Percentiles rank a stretch among this genome's conserved stretches.
Conservation (phyloP, 2,329 filamentous ascomycete genomes). For the Diplocarpon mali region DNA sequence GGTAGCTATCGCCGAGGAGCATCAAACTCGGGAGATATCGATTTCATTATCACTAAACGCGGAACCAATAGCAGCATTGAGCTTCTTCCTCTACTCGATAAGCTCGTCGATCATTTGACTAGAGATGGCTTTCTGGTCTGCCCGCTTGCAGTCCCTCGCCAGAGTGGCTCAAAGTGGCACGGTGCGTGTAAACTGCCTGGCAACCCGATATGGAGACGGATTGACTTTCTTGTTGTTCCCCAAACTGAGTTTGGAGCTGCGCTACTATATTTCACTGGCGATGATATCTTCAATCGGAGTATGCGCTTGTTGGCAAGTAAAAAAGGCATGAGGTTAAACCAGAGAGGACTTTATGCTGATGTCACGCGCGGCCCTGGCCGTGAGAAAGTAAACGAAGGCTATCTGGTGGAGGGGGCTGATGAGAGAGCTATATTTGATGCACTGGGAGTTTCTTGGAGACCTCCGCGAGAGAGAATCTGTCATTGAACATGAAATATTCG, state of each 20-base stretch:
- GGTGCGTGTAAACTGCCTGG: constrained; percentile 65
- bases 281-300: constrained; percentile 88
- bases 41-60: constrained; percentile 68
- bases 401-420: constrained; percentile 59
- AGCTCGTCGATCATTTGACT: constrained; percentile 52
- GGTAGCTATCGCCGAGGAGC: constrained; percentile 81
- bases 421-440: constrained; percentile 75
- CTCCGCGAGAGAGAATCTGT: constrained; percentile 66
- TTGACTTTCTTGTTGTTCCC: constrained; percentile 79
- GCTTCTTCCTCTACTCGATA: constrained; percentile 50
- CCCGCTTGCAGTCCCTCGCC: constrained; percentile 47
- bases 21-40: constrained; percentile 66
- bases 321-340: constrained; percentile 77
- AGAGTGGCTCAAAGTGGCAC: constrained; percentile 63
- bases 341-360: constrained; percentile 65
- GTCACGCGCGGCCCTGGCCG: constrained; percentile 49
- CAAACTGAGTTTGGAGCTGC: constrained; percentile 71
- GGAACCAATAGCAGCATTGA: constrained; percentile 41
- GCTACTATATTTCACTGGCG: constrained; percentile 89
- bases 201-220: constrained; percentile 57
- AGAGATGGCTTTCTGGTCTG: constrained; percentile 55
- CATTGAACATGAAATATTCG: constrained; percentile 26
- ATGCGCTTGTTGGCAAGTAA: constrained; percentile 68
- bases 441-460: constrained; percentile 75
- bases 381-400: constrained; percentile 54